Evolutionary conservation across 768 basidiomycete genomes (phyloP), one percentile per base, ranked within the genome.

Genomic region (Epithele typhae): DNA sequence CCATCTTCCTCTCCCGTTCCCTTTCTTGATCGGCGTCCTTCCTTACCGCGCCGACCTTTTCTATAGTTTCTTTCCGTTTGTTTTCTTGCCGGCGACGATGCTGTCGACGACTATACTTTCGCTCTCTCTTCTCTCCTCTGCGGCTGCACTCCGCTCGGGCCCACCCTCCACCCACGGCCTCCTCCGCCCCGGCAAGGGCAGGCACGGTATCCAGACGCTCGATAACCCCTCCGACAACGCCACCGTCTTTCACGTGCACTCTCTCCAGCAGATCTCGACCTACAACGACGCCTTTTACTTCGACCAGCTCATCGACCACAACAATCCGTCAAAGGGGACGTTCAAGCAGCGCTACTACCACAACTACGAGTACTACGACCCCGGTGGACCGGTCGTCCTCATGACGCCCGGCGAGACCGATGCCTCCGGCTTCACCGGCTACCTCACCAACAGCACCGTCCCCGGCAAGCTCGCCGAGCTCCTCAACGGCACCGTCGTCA

Each of bases 311-410:
- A 63, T 82, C 47, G 75, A 78, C 55, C 76, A 77, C 58, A 68
- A 60, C 21, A 61, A 77, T 46, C 77, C 81, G 8, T 66, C 70
- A 18, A 64, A 76, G 18, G 85, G 85, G 11, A 87, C 83, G 9
- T 88, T 88, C 64, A 70, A 78, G 58, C 85, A 87, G 62, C 75
- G 85, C 25, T 87, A 75, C 62, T 87, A 82, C 82, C 69, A 76
- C 49, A 78, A 76, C 17, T 83, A 70, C 60, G 78, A 86, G 59
- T 82, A 69, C 53, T 86, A 86, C 50, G 67, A 81, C 59, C 30
- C 48, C n/a, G 64, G 64, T 65, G 82, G 82, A 2, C 80, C 82
- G 0, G 77, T 85, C 35, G 70, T 85, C 37, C 56, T 84, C 10
- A 68, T 72, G 57, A 87, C 82, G 2, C 84, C 83, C 0, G 84